phyloP scores from a whole-genome alignment of 2,329 filamentous ascomycete genomes.

The Ophiostoma angusticollis region DNA sequence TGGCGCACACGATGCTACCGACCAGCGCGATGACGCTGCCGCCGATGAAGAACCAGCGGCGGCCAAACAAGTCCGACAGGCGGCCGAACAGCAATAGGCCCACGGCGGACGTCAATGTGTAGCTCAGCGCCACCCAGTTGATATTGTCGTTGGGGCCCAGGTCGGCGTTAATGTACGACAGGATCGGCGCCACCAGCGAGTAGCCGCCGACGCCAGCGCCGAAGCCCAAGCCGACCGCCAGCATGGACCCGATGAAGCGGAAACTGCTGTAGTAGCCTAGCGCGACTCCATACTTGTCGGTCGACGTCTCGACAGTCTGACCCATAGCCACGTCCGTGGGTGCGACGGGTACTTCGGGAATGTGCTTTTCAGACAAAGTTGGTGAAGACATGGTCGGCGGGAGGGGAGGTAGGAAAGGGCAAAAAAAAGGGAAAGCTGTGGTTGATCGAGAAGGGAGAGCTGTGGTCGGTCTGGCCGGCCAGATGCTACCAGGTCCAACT shows the following conservation, averaged over 20 bases:
- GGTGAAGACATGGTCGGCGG: no score
- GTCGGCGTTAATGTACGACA: slow-evolving; percentile 5
- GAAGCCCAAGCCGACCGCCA: slow-evolving; percentile 10
- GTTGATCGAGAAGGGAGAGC: no score
- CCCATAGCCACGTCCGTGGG: no score
- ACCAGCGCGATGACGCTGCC: slow-evolving; percentile 24
- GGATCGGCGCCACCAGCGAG: slow-evolving; percentile 15
- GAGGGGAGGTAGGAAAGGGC: no score
- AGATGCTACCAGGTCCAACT: no score
- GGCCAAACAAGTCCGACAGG: slow-evolving; percentile 27
- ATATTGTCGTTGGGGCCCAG: slow-evolving; percentile 15
- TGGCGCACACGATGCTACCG: slow-evolving; percentile 25
- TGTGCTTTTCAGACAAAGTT: no score
- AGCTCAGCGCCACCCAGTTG: slow-evolving; percentile 18
- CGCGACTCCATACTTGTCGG: slow-evolving; percentile 6
- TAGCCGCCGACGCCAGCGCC: slow-evolving; percentile 19
- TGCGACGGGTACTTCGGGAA: no score
- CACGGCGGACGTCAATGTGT: slow-evolving; percentile 20
- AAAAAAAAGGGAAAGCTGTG: no score
- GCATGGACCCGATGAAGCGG: slow-evolving; percentile 9
- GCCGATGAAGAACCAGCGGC: slow-evolving; percentile 28
- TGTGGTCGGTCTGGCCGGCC: no score
- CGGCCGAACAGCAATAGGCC: slow-evolving; percentile 20
- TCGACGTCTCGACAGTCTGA: no score
- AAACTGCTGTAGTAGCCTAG: slow-evolving; percentile 6